phyloP scores from a whole-genome alignment of 108 stramenopile species.

The Fragilaria radians region DNA sequence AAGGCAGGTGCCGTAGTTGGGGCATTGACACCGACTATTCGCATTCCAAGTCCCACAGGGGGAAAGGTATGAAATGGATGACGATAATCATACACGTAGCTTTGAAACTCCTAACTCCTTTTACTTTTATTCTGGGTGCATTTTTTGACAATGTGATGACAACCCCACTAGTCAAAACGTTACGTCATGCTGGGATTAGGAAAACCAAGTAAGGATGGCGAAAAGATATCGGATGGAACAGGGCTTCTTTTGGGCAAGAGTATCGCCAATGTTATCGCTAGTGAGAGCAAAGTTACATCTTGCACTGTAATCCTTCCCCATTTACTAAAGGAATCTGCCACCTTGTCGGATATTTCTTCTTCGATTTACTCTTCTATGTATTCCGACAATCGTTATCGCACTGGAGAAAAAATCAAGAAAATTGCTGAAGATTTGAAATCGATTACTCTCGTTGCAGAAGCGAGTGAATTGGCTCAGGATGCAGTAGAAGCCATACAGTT shows the following conservation, averaged over 20 bases:
- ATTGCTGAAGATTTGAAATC: slow-evolving; percentile 61
- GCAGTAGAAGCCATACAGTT: slow-evolving; percentile 34
- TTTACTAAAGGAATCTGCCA: slow-evolving; percentile 5
- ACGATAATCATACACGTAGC: too few relatives aligned
- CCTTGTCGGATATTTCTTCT: slow-evolving; percentile 5
- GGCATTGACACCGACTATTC: slow-evolving; percentile 49
- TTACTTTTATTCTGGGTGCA: too few relatives aligned
- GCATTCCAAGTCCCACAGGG: slow-evolving; percentile 25
- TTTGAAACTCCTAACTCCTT: too few relatives aligned
- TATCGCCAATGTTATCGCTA: slow-evolving; percentile 55
- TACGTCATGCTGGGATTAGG: slow-evolving; percentile 65
- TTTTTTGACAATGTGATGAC: too few relatives aligned
- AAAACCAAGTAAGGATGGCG: slow-evolving; percentile 19
- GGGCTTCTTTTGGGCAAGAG: slow-evolving; percentile 41
- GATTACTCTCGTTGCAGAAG: slow-evolving; percentile 41
- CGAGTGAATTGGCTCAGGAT: slow-evolving; percentile 6
- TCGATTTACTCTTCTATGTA: slow-evolving; percentile 23
- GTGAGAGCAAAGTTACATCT: slow-evolving; percentile 59
- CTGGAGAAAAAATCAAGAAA: slow-evolving; percentile 55
- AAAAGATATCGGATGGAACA: slow-evolving; percentile 22
- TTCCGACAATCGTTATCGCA: slow-evolving; percentile 78
- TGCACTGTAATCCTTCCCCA: slow-evolving; percentile 50
- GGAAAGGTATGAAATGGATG: too few relatives aligned
- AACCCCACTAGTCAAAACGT: slow-evolving; percentile 36
- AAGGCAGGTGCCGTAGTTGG: slow-evolving; percentile 72